A percentile compares a stretch with the other conserved stretches of the same genome.
Evolutionary conservation across 305 asterid genomes (phyloP).

Genomic region (Lippia alba): DNA sequence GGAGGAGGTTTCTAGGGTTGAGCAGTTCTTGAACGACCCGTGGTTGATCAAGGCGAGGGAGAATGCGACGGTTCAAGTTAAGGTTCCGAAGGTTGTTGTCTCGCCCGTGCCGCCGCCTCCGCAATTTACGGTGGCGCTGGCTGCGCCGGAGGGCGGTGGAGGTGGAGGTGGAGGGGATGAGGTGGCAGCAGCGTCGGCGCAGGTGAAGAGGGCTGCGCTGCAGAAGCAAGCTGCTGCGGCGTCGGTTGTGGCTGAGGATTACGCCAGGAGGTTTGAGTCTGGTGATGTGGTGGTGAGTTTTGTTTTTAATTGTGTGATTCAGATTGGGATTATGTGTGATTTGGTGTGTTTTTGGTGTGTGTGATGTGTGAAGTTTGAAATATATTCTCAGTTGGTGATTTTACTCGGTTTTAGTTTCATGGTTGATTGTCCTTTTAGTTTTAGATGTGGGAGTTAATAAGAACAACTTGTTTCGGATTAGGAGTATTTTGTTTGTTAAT

Average conservation of each 20-base stretch:
- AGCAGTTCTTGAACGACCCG: slow-evolving; percentile 83
- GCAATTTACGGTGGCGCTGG: slow-evolving; percentile 38
- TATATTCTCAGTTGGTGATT: slow-evolving; percentile 10
- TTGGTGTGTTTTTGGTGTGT: slow-evolving; percentile 7
- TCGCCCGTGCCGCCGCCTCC: slow-evolving; percentile 53
- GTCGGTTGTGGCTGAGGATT: slow-evolving; percentile 84
- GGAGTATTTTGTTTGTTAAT: background rate
- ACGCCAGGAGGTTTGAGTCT: slow-evolving; percentile 80
- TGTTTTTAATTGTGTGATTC: background rate
- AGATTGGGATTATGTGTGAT: background rate
- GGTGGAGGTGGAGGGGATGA: slow-evolving; percentile 31
- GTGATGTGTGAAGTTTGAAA: slow-evolving; percentile 22
- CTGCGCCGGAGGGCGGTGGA: slow-evolving; percentile 32
- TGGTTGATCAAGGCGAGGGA: slow-evolving; percentile 78
- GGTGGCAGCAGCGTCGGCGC: slow-evolving; percentile 65
- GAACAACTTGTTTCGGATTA: slow-evolving; percentile 10
- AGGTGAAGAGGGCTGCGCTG: slow-evolving; percentile 79
- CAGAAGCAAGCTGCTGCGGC: slow-evolving; percentile 95
- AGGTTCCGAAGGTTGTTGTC: slow-evolving; percentile 81
- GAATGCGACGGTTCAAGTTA: slow-evolving; percentile 78
- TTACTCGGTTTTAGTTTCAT: slow-evolving; percentile 9
- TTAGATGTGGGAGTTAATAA: slow-evolving; percentile 17
- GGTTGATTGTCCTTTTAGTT: slow-evolving; percentile 11
- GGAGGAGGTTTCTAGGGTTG: slow-evolving; percentile 70
- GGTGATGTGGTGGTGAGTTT: slow-evolving; percentile 75